Evolutionary conservation across 805 yeast genomes (phyloP).

Genomic region (Candida arabinofermentans): DNA sequence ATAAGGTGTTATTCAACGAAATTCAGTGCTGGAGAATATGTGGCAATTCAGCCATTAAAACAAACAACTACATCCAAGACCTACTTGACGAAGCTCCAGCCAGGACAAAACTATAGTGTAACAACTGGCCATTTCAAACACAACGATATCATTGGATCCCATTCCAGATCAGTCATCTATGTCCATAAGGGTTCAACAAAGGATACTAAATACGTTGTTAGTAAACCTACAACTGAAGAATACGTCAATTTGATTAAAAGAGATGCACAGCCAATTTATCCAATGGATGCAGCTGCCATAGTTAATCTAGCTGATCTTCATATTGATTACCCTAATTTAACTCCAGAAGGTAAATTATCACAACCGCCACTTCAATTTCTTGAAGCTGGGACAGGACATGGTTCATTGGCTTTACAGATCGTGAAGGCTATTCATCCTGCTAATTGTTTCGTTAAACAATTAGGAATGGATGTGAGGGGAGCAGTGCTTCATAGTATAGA

Average conservation of each 20-base stretch:
- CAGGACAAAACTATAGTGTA: slow-evolving; percentile 17
- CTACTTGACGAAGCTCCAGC: slow-evolving; percentile 29
- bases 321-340: slow-evolving; percentile 34
- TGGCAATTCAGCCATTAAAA: slow-evolving; percentile 25
- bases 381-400: slow-evolving; percentile 57
- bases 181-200: slow-evolving; percentile 10
- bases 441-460: slow-evolving; percentile 30
- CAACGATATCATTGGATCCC: slow-evolving; percentile 35
- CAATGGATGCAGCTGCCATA: slow-evolving; percentile 45
- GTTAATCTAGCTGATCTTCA: slow-evolving; percentile 45
- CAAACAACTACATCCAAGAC: slow-evolving; percentile 20
- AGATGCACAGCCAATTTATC: slow-evolving; percentile 49
- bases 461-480: slow-evolving; percentile 30
- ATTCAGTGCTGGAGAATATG: slow-evolving; percentile 31
- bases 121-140: slow-evolving; percentile 32
- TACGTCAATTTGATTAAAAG: slow-evolving; percentile 37
- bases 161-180: slow-evolving; percentile 32
- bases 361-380: slow-evolving; percentile 36
- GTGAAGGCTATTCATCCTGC: slow-evolving; percentile 40
- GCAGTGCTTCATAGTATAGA: slow-evolving; percentile 46
- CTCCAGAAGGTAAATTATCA: slow-evolving; percentile 6
- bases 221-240: slow-evolving; percentile 44
- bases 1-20: slow-evolving; percentile 13
- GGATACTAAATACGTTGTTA: slow-evolving; percentile 29
- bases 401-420: slow-evolving; percentile 43